Percentiles rank a stretch among this genome's conserved stretches.
phyloP scores from a whole-genome alignment of 768 basidiomycete species.

The Mycena kentingensis region DNA sequence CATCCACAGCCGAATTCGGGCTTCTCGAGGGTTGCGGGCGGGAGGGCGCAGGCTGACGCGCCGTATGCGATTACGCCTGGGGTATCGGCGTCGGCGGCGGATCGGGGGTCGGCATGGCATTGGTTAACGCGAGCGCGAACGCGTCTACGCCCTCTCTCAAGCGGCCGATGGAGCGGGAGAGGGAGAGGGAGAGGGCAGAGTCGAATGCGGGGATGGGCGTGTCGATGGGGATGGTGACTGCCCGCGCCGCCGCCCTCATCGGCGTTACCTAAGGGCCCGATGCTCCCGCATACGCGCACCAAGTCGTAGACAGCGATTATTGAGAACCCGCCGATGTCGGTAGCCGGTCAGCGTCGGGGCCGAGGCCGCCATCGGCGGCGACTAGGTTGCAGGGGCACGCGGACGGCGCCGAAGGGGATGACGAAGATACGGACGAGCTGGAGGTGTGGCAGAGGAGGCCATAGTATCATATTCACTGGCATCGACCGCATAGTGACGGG shows the following conservation, averaged over 20 bases:
- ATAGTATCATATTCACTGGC: constrained; percentile 69
- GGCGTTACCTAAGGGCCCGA: constrained; percentile 59
- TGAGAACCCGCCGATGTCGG: constrained; percentile 52
- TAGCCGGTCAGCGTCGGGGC: constrained; percentile 18
- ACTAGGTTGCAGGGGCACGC: constrained; percentile 5
- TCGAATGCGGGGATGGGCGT: constrained; percentile 21
- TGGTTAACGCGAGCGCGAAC: constrained; percentile 1
- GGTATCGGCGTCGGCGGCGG: constrained; percentile 35
- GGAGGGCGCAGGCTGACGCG: constrained; percentile 79
- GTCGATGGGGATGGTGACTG: background rate
- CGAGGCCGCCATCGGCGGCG: constrained; percentile 16
- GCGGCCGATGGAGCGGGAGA: constrained; percentile 39
- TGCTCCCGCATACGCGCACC: constrained; percentile 69
- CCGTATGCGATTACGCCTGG: constrained; percentile 77
- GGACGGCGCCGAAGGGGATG: constrained; percentile 32
- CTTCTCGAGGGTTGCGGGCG: constrained; percentile 87
- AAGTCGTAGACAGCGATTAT: constrained; percentile 85
- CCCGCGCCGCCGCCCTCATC: too few relatives aligned
- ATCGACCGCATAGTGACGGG: constrained; percentile 62
- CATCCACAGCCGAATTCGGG: constrained; percentile 47
- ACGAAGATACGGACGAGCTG: constrained; percentile 44
- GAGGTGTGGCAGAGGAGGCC: constrained; percentile 59
- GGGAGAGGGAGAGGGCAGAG: constrained; percentile 33
- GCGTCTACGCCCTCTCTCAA: constrained; percentile 18
- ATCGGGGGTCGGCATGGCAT: constrained; percentile 1